Evolutionary conservation across 2,329 filamentous ascomycete genomes (phyloP), one percentile per base, ranked within the genome.

Genomic region (Fusarium oxysporum): DNA sequence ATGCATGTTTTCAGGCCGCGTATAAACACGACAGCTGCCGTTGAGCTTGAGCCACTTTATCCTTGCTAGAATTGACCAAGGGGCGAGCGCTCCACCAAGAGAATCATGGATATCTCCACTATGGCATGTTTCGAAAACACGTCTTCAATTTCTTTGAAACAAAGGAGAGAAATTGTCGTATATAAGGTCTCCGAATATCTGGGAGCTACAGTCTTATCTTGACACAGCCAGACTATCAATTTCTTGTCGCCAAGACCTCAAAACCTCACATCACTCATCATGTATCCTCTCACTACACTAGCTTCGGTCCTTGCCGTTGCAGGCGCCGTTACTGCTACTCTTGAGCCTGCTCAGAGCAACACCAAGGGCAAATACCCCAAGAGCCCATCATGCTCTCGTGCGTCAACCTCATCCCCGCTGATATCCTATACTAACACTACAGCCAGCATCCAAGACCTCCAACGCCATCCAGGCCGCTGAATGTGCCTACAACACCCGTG

Each of bases 401-500:
- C 21, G 73, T 56, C 21, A 32, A 10, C 23, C 23, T 2, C 2
- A 3, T 28, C 0, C 10, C 19, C 13, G 4, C 12, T 1, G 8
- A 13, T 5, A 23, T 8, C 1, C 6, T 8, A 9, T 4, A 32
- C 44, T 66, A 9, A 61, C 23, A 9, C 2, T 32, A 1, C 5
- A 5, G 9, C 30, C 28, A 77, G 75, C 75, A 30, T 59, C 75
- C 40, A 77, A 77, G 50, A 65, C 57, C 48, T 76, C 75, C 16
- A 71, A 67, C 6, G 75, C 73, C 10, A 77, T 77, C 25, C 75
- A 77, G 62, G 75, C 75, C 2, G 75, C 75, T 53, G 75, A 77
- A 44, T 77, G 75, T 19, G 71, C 75, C 10, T 71, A 76, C 60
- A 77, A 77, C 65, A 77, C 75, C 12, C 75, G 75, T 8, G 75